A percentile compares a stretch with the other conserved stretches of the same genome.
These are phyloP conservation scores for Oxyria digyna DNA, from an alignment of 148 eudicot species.

Conservation along the genomic window DNA sequence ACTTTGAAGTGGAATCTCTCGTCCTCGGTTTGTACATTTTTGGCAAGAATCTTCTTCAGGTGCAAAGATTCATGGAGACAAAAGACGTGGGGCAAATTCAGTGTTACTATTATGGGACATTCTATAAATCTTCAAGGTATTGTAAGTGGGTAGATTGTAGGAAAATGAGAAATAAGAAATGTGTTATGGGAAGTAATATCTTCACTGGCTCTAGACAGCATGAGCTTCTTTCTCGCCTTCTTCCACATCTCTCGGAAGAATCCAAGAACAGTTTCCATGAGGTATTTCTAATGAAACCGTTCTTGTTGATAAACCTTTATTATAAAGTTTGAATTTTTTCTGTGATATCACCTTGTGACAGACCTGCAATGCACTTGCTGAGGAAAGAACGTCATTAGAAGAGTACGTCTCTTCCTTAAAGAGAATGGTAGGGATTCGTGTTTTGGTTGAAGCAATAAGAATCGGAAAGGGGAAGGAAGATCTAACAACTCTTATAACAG, in stretches of 20 bases:
- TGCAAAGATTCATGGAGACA: constrained; percentile 8
- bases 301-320: background rate
- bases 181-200: constrained; percentile 18
- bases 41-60: constrained; percentile 12
- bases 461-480: constrained; percentile 18
- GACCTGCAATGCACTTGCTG: constrained; percentile 11
- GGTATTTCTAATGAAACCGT: constrained; percentile 12
- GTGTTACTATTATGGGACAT: constrained; percentile 22
- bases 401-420: constrained; percentile 14
- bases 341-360: background rate
- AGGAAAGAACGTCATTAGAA: constrained; percentile 17
- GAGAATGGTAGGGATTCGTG: constrained; percentile 13
- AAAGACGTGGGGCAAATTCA: constrained; percentile 22
- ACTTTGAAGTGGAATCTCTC: constrained; percentile 12
- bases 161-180: constrained; percentile 19
- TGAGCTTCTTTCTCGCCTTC: constrained; percentile 22
- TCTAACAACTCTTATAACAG: constrained; percentile 7
- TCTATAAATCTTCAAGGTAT: constrained; percentile 20
- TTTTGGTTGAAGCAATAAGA: constrained; percentile 15
- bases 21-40: constrained; percentile 9
- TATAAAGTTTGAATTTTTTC: background rate
- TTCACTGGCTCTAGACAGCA: constrained; percentile 24
- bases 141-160: constrained; percentile 19
- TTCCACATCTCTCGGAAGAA: constrained; percentile 19
- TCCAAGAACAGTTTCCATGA: constrained; percentile 17